Evolutionary conservation across 345 rosid genomes (phyloP).

Genomic region (Rhizophora apiculata): DNA sequence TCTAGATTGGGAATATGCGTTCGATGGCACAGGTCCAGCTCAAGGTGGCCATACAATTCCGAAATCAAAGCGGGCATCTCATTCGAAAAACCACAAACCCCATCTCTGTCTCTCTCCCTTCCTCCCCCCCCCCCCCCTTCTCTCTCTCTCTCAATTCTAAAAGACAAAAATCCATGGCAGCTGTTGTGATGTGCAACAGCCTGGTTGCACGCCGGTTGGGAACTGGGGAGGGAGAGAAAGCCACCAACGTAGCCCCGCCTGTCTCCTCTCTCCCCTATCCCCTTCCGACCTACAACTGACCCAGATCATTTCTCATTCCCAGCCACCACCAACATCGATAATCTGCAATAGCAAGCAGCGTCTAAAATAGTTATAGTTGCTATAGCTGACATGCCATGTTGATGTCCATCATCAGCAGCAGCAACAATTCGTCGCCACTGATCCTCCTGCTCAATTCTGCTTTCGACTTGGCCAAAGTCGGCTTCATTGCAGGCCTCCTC

Average conservation of each 20-base stretch:
- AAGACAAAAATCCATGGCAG: not conserved
- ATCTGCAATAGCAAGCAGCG: constrained; percentile 1
- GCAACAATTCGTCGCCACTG: too few relatives aligned
- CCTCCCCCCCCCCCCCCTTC: not conserved
- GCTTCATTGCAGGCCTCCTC: constrained; percentile 32
- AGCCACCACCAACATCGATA: not conserved
- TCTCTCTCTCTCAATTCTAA: not conserved
- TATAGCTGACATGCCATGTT: constrained; percentile 20
- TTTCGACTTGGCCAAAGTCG: constrained; percentile 38
- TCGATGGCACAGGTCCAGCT: not conserved
- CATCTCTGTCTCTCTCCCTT: not conserved
- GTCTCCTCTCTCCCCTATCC: constrained; percentile 5
- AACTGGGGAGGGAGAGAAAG: constrained; percentile 23
- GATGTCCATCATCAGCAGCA: constrained; percentile 25
- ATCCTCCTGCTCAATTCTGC: constrained; percentile 21
- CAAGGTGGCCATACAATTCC: constrained; percentile 1
- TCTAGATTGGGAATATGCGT: not conserved
- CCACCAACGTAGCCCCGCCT: not conserved
- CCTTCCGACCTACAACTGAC: constrained; percentile 16
- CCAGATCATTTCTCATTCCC: not conserved
- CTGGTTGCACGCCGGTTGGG: constrained; percentile 27
- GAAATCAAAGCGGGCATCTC: constrained; percentile 3
- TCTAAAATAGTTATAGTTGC: not conserved
- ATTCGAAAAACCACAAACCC: constrained; percentile 2
- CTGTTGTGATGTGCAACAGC: not conserved